Percentiles rank a stretch among this genome's conserved stretches.
Evolutionary conservation across 495 filamentous ascomycete genomes (phyloP).

Genomic region (Pyronema domesticum): DNA sequence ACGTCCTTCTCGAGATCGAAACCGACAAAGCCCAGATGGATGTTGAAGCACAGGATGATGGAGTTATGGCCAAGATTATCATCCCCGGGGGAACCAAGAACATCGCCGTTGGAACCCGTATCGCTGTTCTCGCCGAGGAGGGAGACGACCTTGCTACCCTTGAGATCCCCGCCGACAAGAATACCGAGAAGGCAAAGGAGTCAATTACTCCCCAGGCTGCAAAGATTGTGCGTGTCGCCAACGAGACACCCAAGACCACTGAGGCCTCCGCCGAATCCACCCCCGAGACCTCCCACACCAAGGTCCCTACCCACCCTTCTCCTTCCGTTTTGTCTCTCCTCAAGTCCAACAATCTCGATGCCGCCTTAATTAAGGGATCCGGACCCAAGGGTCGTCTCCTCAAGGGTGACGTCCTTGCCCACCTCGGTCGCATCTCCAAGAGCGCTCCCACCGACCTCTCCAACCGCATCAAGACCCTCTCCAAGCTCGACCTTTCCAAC

Average conservation of each 20-base stretch:
- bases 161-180: slow-evolving; percentile 46
- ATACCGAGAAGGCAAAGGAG: slow-evolving; percentile 48
- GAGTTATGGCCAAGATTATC: slow-evolving; percentile 59
- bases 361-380: slow-evolving; percentile 63
- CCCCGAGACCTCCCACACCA: slow-evolving; percentile 11
- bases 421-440: slow-evolving; percentile 56
- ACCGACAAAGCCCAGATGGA: slow-evolving; percentile 83
- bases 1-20: slow-evolving; percentile 71
- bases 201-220: slow-evolving; percentile 45
- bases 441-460: slow-evolving; percentile 52
- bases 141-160: slow-evolving; percentile 55
- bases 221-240: slow-evolving; percentile 29
- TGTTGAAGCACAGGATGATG: slow-evolving; percentile 74
- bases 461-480: slow-evolving; percentile 49
- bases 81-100: slow-evolving; percentile 44
- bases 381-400: slow-evolving; percentile 79
- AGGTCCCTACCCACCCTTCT: slow-evolving; percentile 18
- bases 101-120: slow-evolving; percentile 52
- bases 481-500: slow-evolving; percentile 82
- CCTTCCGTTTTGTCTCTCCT: slow-evolving; percentile 74
- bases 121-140: slow-evolving; percentile 56
- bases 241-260: slow-evolving; percentile 1
- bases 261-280: slow-evolving; percentile 11
- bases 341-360: slow-evolving; percentile 52
- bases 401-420: slow-evolving; percentile 89